Percentiles rank a stretch among this genome's conserved stretches.
Conservation (phyloP, 129 eudicot species). For the Chrysanthemum makinoi region DNA sequence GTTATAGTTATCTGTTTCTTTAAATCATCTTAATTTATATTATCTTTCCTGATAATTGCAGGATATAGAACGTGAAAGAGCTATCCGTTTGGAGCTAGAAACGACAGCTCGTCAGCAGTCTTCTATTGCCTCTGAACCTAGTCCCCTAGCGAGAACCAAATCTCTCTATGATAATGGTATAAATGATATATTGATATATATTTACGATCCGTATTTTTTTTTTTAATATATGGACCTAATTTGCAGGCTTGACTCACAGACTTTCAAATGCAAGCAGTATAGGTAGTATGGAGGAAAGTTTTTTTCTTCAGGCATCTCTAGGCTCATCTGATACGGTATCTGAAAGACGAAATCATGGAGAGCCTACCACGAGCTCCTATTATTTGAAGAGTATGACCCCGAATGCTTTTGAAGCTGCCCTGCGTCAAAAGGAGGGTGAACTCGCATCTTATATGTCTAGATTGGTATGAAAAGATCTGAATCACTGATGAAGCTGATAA, state of each 20-base stretch:
- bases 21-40: constrained; percentile 11
- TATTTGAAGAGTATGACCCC: constrained; percentile 72
- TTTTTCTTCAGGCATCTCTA: constrained; percentile 77
- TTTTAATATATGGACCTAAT: constrained; percentile 14
- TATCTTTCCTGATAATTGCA: constrained; percentile 24
- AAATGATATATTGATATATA: constrained; percentile 14
- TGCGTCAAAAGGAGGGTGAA: constrained; percentile 96
- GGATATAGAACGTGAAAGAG: constrained; percentile 86
- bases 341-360: constrained; percentile 69
- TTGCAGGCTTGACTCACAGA: constrained; percentile 66
- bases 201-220: constrained; percentile 8
- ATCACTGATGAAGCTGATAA: not conserved
- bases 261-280: constrained; percentile 81
- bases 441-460: constrained; percentile 93
- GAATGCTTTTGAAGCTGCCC: constrained; percentile 71
- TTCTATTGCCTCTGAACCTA: constrained; percentile 56
- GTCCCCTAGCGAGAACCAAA: constrained; percentile 51
- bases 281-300: constrained; percentile 86
- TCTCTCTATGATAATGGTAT: constrained; percentile 72
- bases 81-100: constrained; percentile 78
- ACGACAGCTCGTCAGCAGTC: constrained; percentile 58
- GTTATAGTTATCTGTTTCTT: not conserved
- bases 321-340: constrained; percentile 67
- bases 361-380: constrained; percentile 56
- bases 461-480: constrained; percentile 55